Conservation (phyloP, 2,329 filamentous ascomycete species). For the Saccharata proteae region DNA sequence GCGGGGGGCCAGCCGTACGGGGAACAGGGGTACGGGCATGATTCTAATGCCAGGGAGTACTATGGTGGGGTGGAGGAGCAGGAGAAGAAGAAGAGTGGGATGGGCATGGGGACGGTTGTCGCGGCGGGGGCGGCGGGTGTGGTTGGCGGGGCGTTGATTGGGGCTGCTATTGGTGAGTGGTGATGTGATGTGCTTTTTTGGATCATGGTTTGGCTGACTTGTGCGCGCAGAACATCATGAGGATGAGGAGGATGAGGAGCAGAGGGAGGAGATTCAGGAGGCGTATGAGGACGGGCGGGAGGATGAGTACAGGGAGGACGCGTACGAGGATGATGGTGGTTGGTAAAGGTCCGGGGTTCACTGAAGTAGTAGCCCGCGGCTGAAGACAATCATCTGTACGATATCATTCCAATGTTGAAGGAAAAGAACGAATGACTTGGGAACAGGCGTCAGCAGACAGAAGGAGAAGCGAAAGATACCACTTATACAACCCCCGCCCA, state of each 20-base stretch:
- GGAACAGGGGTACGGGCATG: constrained; percentile 4
- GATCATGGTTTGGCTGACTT: background rate
- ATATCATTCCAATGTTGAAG: too few relatives aligned
- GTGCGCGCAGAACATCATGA: background rate
- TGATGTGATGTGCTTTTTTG: background rate
- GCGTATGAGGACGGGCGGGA: constrained; percentile 5
- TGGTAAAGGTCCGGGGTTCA: too few relatives aligned
- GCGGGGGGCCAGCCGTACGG: constrained; percentile 11
- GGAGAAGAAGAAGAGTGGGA: constrained; percentile 24
- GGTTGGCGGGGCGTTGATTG: constrained; percentile 47
- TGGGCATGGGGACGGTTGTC: constrained; percentile 40
- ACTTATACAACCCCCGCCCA: too few relatives aligned
- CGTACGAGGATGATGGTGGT: too few relatives aligned
- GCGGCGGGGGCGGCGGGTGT: constrained; percentile 46
- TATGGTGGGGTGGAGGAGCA: constrained; percentile 17
- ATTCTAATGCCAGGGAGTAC: constrained; percentile 6
- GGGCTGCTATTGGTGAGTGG: constrained; percentile 42
- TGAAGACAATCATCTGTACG: too few relatives aligned
- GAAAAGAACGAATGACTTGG: too few relatives aligned
- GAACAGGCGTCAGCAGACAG: too few relatives aligned
- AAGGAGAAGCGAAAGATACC: too few relatives aligned
- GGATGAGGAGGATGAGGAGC: constrained; percentile 3
- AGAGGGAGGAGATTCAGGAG: constrained; percentile 2
- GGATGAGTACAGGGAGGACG: constrained; percentile 1
- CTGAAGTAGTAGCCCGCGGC: too few relatives aligned